Conservation (phyloP, 2,329 filamentous ascomycete species). For the Neopestalotiopsis sp. region DNA sequence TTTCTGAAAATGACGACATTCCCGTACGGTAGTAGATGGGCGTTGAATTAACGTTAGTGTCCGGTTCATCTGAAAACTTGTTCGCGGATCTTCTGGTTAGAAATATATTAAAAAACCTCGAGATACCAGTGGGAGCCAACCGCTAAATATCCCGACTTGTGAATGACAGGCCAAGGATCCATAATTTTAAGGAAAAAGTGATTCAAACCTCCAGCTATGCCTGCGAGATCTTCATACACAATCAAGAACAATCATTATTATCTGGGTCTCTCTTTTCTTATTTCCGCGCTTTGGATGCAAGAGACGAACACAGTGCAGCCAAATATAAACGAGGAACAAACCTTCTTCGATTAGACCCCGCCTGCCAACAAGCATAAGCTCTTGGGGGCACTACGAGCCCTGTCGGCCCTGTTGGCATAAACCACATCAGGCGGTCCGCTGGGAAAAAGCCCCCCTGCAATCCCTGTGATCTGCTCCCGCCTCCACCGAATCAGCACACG, state of each 20-base stretch:
- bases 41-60: neutral
- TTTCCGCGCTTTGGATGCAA: neutral
- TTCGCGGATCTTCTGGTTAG: neutral
- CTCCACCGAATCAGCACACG: conserved; percentile 35
- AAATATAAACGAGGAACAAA: conserved; percentile 1
- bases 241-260: neutral
- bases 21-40: neutral
- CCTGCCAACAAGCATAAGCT: neutral
- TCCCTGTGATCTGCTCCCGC: conserved; percentile 17
- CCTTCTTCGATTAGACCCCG: neutral
- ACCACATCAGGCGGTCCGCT: conserved; percentile 4
- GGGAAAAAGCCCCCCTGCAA: conserved; percentile 6
- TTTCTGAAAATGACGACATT: neutral
- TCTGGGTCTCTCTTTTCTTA: too few species aligned
- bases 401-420: neutral
- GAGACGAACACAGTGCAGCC: neutral
- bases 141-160: neutral
- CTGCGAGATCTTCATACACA: neutral
- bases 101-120: neutral
- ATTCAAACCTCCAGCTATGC: neutral
- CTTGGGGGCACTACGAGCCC: neutral
- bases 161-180: neutral
- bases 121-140: neutral
- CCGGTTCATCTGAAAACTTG: conserved; percentile 1
- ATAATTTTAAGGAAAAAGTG: neutral